A percentile compares a stretch with the other conserved stretches of the same genome.
Evolutionary conservation across 805 yeast genomes (phyloP).

Genomic region (Cyberlindnera mississippiensis): DNA sequence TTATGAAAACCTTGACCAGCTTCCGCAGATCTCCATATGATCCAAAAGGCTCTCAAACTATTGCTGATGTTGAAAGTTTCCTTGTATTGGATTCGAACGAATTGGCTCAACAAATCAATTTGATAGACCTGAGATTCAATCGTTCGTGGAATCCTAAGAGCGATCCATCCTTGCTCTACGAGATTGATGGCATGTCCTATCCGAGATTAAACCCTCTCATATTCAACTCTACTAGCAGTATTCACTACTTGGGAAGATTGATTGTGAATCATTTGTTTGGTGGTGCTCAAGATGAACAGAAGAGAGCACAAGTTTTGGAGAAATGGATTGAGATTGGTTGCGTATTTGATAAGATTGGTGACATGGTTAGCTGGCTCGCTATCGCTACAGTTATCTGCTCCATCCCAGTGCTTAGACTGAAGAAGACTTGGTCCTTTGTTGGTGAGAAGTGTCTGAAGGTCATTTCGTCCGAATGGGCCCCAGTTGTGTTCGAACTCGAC

Average conservation of each 20-base stretch:
- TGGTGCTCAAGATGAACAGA: constrained; percentile 32
- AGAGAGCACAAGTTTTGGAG: constrained; percentile 61
- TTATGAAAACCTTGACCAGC: constrained; percentile 35
- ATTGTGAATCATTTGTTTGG: constrained; percentile 65
- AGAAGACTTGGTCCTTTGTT: constrained; percentile 71
- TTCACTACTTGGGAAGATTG: constrained; percentile 76
- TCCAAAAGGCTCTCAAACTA: constrained; percentile 24
- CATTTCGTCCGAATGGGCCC: constrained; percentile 84
- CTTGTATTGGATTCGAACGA: constrained; percentile 48
- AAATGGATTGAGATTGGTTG: constrained; percentile 88
- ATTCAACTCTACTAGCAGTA: constrained; percentile 59
- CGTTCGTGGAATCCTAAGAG: constrained; percentile 71
- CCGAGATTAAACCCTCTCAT: constrained; percentile 68
- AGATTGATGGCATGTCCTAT: constrained; percentile 31
- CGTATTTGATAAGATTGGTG: constrained; percentile 72
- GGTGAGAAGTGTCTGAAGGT: constrained; percentile 53
- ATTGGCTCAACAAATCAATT: constrained; percentile 61
- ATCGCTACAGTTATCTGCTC: constrained; percentile 81
- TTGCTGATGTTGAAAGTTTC: constrained; percentile 42
- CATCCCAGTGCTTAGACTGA: constrained; percentile 71
- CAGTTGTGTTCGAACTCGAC: constrained; percentile 84
- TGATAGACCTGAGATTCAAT: constrained; percentile 63
- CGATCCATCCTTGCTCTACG: constrained; percentile 74
- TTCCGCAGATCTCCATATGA: constrained; percentile 21
- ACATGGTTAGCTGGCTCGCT: constrained; percentile 93